phyloP scores from a whole-genome alignment of 345 rosid genomes.

The Aethionema arabicum region DNA sequence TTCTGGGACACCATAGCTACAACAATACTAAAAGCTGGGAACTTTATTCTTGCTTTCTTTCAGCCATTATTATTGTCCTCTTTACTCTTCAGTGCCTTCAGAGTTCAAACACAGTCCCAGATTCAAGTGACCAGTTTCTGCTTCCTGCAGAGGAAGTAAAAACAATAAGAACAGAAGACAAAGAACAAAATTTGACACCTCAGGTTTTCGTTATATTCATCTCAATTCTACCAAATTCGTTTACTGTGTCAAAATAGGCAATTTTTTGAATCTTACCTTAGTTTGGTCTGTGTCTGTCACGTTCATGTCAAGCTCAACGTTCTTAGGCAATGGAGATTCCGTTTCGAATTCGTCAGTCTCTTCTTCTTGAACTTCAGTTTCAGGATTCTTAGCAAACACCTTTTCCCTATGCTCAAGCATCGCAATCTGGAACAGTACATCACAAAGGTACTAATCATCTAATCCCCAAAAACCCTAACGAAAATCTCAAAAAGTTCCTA shows the following conservation, averaged over 20 bases:
- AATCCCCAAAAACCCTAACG: conserved; percentile 6
- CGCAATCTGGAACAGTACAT: conserved; percentile 50
- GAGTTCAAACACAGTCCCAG: conserved; percentile 61
- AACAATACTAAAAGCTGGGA: conserved; percentile 7
- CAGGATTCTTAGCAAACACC: conserved; percentile 40
- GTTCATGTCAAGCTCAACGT: conserved; percentile 39
- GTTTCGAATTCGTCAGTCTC: conserved; percentile 38
- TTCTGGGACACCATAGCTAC: conserved; percentile 7
- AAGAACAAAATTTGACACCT: conserved; percentile 6
- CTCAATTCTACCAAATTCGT: background rate
- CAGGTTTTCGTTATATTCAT: background rate
- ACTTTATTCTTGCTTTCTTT: conserved; percentile 16
- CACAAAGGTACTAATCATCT: background rate
- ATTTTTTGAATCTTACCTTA: conserved; percentile 20
- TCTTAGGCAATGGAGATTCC: conserved; percentile 37
- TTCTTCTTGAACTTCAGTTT: conserved; percentile 39
- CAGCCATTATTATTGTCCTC: conserved; percentile 13
- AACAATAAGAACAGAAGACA: background rate
- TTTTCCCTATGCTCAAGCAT: conserved; percentile 62
- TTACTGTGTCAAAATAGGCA: background rate
- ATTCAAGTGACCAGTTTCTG: conserved; percentile 46
- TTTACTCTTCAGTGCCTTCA: conserved; percentile 37
- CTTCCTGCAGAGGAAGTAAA: conserved; percentile 47
- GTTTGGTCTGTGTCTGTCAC: conserved; percentile 33
- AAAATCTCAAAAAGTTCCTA: conserved; percentile 16